These are phyloP conservation scores for Diospyros kaki DNA, from an alignment of 148 eudicot genomes.

Conservation along the genomic window DNA sequence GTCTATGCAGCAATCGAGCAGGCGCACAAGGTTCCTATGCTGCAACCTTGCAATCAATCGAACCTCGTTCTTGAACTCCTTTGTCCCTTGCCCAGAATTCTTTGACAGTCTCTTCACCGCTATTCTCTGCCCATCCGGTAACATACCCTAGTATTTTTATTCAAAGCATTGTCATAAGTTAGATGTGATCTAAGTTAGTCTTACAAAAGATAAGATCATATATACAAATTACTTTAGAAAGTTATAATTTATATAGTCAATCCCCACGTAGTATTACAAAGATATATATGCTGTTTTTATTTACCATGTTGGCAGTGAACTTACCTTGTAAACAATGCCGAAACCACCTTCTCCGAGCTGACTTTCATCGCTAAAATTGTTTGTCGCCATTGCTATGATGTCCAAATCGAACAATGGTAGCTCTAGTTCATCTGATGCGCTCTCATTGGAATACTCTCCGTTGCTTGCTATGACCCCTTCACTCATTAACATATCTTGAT, in stretches of 20 bases:
- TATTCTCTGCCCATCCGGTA: conserved; percentile 17
- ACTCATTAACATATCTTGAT: neutral
- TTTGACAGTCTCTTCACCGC: conserved; percentile 11
- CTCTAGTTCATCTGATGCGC: conserved; percentile 1
- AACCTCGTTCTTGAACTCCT: neutral
- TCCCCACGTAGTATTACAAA: too few relatives aligned
- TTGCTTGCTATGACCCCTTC: too few relatives aligned
- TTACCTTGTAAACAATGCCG: conserved; percentile 35
- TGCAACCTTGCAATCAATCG: conserved; percentile 1
- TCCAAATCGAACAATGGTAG: conserved; percentile 22
- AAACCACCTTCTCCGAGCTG: conserved; percentile 38
- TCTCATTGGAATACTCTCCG: neutral
- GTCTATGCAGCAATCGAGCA: neutral
- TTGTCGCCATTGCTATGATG: conserved; percentile 18
- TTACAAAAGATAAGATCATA: too few relatives aligned
- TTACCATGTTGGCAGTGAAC: too few relatives aligned
- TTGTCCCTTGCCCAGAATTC: neutral
- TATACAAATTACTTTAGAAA: too few relatives aligned
- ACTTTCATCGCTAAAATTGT: conserved; percentile 19
- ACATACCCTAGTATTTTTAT: neutral
- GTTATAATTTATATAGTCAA: too few relatives aligned
- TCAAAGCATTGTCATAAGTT: too few relatives aligned
- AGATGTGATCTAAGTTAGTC: neutral
- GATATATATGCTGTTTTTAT: too few relatives aligned
- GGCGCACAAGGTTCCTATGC: conserved; percentile 4